Evolutionary conservation across 2,329 filamentous ascomycete genomes (phyloP), one percentile per base, ranked within the genome.

Genomic region (Fusarium incarnatum): DNA sequence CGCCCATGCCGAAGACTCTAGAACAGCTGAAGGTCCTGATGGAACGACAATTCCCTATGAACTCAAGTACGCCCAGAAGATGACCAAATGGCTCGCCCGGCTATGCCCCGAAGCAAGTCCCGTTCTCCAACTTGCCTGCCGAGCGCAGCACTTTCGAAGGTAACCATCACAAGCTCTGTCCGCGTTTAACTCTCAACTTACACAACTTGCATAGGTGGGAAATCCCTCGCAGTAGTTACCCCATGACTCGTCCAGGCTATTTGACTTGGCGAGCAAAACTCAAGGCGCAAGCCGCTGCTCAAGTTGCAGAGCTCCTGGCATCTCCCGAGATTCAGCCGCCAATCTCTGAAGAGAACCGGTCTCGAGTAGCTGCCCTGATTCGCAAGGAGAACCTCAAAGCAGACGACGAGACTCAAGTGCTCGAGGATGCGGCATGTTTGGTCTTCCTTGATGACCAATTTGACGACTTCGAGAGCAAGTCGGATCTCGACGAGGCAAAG

Each of bases 361-460:
- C 84, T 59, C 83, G 89, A 34, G 88, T 95, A 2, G 91, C 87
- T 4, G 85, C 86, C n/a, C 81, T 96, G 79, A 91, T 97, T 56
- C 85, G 92, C 66, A 97, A 97, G 81, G 92, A 96, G 77, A 89
- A 89, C 58, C 81, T 97, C 72, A 86, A 85, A 76, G 77, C 76
- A 6, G 81, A 85, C 68, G 75, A 78, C 18, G 91, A 94, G 78
- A 89, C 91, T 57, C 92, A 95, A 83, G 85, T 88, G 9, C 83
- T 97, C 67, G 94, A 97, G 82, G 94, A 97, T 81, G 92, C 94
- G 47, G 94, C 94, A 5, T 97, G 93, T 77, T 81, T 97, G 58
- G 93, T 97, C 28, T 97, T 97, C 78, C 81, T 97, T 70, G 93
- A 96, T 77, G 93, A 95, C 77, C 92, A 96, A 77, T 92, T 97